Evolutionary conservation across 2,329 filamentous ascomycete species (phyloP), one percentile per base, ranked within the genome.

Genomic region (Myriosclerotinia scirpicola): DNA sequence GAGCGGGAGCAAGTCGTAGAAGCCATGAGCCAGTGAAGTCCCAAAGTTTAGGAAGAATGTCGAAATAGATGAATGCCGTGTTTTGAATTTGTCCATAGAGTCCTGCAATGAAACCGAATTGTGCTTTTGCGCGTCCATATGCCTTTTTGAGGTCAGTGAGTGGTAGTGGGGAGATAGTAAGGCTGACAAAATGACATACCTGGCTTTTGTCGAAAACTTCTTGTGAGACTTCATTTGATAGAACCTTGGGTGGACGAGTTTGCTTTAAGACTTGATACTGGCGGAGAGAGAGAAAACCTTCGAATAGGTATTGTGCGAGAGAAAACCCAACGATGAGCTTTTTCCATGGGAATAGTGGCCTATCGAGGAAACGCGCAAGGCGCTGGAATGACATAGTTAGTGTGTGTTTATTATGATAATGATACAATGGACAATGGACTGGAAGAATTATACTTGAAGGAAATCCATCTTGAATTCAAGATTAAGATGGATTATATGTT

Each of bases 321-420:
- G 93, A 96, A 82, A 99, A 99, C 75, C 93, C 91, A 73, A 98
- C 86, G 75, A 99, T 93, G 74, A 99, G 87, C 78, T 88, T 90
- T 87, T 97, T 99, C 95, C 95, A 99, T 65, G 95, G 94, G 82
- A 98, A 97, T 76, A 91, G 83, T 67, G 94, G 93, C 76, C 91
- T 88, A 82, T 99, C 95, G 75, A 98, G 89, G 79, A 90, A 88
- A 79, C 87, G 87, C 77, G 92, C 92, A 73, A 98, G 88, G 82
- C 85, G 85, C 86, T 89, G 76, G 58, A 65, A 58, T 50, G 20
- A 38, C n/a, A 59, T 62, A 55, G 75, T 69, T 74, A 72, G 62
- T 68, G 63, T n/a, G 62, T 68, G 63, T n/a, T 65, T 20, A 15
- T 53, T 14, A 34, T 34, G 30, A 34, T 34, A 34, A 36, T 17